These are phyloP conservation scores for Cryoendolithus antarcticus DNA, from an alignment of 2,329 filamentous ascomycete genomes.

Conservation along the genomic window DNA sequence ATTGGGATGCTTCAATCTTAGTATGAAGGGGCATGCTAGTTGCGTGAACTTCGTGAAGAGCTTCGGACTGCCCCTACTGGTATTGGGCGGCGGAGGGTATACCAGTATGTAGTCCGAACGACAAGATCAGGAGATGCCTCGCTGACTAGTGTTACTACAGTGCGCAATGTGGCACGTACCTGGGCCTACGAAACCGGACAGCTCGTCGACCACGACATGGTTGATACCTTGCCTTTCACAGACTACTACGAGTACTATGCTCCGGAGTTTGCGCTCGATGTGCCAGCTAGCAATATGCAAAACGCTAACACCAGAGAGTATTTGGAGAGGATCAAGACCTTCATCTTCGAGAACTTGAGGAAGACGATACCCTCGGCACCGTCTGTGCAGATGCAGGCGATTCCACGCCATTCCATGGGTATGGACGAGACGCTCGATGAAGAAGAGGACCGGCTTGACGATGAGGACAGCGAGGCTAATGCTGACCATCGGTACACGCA, in stretches of 20 bases:
- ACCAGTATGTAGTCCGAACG: conserved; percentile 30
- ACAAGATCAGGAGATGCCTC: too few relatives aligned
- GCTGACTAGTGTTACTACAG: too few relatives aligned
- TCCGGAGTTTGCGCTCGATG: conserved; percentile 57
- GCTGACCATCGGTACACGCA: conserved; percentile 72
- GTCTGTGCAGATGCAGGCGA: conserved; percentile 52
- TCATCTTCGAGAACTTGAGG: conserved; percentile 55
- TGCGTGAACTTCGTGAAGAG: conserved; percentile 58
- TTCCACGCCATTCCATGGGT: conserved; percentile 45
- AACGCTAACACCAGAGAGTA: conserved; percentile 58
- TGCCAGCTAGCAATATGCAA: conserved; percentile 61
- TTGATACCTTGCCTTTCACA: conserved; percentile 77
- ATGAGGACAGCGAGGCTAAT: conserved; percentile 73
- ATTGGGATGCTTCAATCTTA: conserved; percentile 57
- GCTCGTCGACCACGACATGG: conserved; percentile 71
- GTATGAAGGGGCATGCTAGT: conserved; percentile 58
- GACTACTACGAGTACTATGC: conserved; percentile 83
- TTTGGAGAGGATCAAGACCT: conserved; percentile 52
- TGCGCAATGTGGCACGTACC: conserved; percentile 51
- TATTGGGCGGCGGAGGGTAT: conserved; percentile 56
- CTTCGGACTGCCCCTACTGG: conserved; percentile 52
- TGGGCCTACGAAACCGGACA: conserved; percentile 61
- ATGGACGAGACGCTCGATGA: conserved; percentile 49
- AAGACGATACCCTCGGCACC: conserved; percentile 44
- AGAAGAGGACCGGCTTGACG: conserved; percentile 51